Conservation (phyloP, 2,329 filamentous ascomycete genomes). For the Diaporthe capsici region DNA sequence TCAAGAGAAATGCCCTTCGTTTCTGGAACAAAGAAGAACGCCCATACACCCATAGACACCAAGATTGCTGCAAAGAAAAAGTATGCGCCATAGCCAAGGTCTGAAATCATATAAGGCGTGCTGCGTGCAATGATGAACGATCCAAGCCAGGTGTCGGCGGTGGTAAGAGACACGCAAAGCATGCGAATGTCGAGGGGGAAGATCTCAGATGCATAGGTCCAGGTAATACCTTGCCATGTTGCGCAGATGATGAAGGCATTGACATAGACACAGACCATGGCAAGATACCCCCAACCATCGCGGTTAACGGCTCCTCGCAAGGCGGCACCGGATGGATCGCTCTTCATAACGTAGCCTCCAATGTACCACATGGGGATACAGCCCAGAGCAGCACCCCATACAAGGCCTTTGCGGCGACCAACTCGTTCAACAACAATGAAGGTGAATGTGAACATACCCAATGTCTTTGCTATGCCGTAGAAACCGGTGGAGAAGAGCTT, state of each 20-base stretch:
- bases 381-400: constrained; percentile 18
- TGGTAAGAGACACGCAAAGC: constrained; percentile 20
- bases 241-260: constrained; percentile 26
- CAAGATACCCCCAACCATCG: constrained; percentile 20
- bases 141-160: constrained; percentile 10
- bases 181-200: constrained; percentile 16
- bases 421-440: constrained; percentile 62
- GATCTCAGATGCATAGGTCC: constrained; percentile 26
- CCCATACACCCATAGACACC: constrained; percentile 44
- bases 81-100: constrained; percentile 22
- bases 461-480: constrained; percentile 74
- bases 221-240: constrained; percentile 19
- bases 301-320: constrained; percentile 12
- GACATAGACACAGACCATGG: constrained; percentile 23
- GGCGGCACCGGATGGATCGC: constrained; percentile 11
- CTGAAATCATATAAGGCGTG: constrained; percentile 20
- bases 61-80: constrained; percentile 24
- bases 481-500: constrained; percentile 74
- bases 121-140: constrained; percentile 22
- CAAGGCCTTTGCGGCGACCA: constrained; percentile 16
- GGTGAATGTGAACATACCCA: constrained; percentile 69
- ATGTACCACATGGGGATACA: constrained; percentile 20
- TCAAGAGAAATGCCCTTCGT: constrained; percentile 65
- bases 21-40: constrained; percentile 74
- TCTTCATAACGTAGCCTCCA: constrained; percentile 23